Base-by-base conservation (phyloP, 768 basidiomycete species). In the Collybia mongolica region DNA sequence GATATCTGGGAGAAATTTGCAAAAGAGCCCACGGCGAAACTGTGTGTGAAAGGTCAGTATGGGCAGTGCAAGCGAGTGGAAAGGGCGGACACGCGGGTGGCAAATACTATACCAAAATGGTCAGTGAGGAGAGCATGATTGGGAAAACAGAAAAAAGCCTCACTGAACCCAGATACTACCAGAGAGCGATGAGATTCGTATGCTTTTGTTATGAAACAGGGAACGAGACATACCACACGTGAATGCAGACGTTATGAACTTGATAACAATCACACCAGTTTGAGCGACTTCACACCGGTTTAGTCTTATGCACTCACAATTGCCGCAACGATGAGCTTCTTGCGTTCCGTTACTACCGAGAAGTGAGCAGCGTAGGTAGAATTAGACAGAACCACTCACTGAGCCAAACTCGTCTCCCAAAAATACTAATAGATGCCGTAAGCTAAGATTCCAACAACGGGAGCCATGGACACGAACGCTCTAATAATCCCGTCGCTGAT, bases 401-500 rank as follows among this genome's bases (percentile, higher is more conserved):
- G 17, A 59, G 48, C 63, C 63, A 67, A 17, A 65, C 65, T 26
- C 65, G 60, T 40, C 59, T 49, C 6, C 53, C 60, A 49, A 63
- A 65, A 20, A 65, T 52, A 43, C 65, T 67, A 51, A 1, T 11
- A 36, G 12, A 17, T 17, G 4, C 18, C 24, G 19, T 52, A 26
- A 55, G 19, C 19, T 19, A 22, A 20, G 24, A 5, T 17, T 17
- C 4, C 9, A 26, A 5, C 24, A 39, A 19, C 15, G 12, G 20
- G 18, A 32, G 19, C 4, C 24, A 18, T 18, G 46, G 3, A 19
- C n/a, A 54, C 59, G 39, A 52, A 71, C 71, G 57, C 55, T 61
- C 70, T 44, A 43, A 72, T 61, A 42, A 65, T 56, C 28, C 61
- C 44, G 44, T 69, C 67, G 48, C 64, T 68, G 38, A 61, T 51